Percentiles rank a stretch among this genome's conserved stretches.
phyloP scores from a whole-genome alignment of 768 basidiomycete genomes.

The Vararia minispora region DNA sequence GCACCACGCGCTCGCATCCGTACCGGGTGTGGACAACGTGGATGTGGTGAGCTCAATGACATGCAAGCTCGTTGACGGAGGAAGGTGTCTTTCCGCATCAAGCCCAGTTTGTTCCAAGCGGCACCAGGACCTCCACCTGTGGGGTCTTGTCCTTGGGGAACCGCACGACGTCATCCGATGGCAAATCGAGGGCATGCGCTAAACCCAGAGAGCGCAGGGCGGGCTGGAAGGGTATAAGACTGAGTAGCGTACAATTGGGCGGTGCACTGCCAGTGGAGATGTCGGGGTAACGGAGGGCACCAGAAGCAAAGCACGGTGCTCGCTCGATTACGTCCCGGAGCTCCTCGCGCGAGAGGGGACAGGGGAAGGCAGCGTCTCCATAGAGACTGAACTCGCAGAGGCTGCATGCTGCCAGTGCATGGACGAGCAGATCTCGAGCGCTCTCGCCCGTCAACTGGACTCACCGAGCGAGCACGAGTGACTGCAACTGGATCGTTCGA shows the following conservation, averaged over 20 bases:
- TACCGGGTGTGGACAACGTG: slow-evolving; percentile 61
- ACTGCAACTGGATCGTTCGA: slow-evolving; percentile 53
- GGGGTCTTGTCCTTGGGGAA: slow-evolving; percentile 62
- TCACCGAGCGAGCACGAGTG: slow-evolving; percentile 81
- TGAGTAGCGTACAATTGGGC: slow-evolving; percentile 38
- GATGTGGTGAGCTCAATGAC: slow-evolving; percentile 77
- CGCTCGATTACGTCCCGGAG: slow-evolving; percentile 51
- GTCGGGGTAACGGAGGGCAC: slow-evolving; percentile 78
- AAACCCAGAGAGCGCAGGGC: slow-evolving; percentile 84
- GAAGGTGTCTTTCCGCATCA: slow-evolving; percentile 25
- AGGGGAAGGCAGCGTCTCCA: slow-evolving; percentile 76
- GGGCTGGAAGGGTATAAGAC: slow-evolving; percentile 50
- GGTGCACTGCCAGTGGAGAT: slow-evolving; percentile 81
- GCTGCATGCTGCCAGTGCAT: slow-evolving; percentile 48
- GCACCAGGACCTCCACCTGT: slow-evolving; percentile 78
- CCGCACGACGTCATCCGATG: slow-evolving; percentile 48
- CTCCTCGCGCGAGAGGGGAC: slow-evolving; percentile 57
- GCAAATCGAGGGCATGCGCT: slow-evolving; percentile 69
- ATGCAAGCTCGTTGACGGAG: slow-evolving; percentile 63
- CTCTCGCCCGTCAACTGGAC: slow-evolving; percentile 71
- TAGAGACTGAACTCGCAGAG: slow-evolving; percentile 79
- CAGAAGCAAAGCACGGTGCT: slow-evolving; percentile 73
- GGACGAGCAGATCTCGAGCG: slow-evolving; percentile 60
- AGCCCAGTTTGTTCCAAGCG: slow-evolving; percentile 70
- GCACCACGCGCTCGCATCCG: slow-evolving; percentile 66